These are phyloP conservation scores for Xylaria castorea DNA, from an alignment of 495 filamentous ascomycete genomes.

Conservation along the genomic window DNA sequence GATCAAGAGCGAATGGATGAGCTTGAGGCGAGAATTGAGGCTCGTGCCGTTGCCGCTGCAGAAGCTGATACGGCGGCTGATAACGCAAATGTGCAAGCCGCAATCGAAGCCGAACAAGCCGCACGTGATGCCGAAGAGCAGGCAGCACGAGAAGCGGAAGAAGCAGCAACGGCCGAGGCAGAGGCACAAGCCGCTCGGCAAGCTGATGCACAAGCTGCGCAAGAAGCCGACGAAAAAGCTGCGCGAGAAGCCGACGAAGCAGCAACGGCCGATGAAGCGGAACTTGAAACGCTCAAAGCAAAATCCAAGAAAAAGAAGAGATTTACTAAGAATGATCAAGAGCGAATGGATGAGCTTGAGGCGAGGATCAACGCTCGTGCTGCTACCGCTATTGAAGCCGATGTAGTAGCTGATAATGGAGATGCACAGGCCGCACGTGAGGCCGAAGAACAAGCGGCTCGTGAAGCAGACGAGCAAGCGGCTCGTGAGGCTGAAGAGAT, in stretches of 20 bases:
- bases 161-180: slow-evolving; percentile 39
- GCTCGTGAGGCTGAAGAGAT: slow-evolving; percentile 36
- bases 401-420: background rate
- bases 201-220: slow-evolving; percentile 26
- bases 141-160: slow-evolving; percentile 35
- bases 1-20: slow-evolving; percentile 47
- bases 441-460: slow-evolving; percentile 44
- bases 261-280: slow-evolving; percentile 32
- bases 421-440: slow-evolving; percentile 30
- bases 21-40: slow-evolving; percentile 44
- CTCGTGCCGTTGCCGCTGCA: slow-evolving; percentile 23
- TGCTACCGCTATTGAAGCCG: background rate
- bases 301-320: slow-evolving; percentile 27
- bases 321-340: slow-evolving; percentile 29
- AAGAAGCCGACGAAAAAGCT: slow-evolving; percentile 25
- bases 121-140: slow-evolving; percentile 45
- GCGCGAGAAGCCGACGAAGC: slow-evolving; percentile 9
- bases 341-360: slow-evolving; percentile 48
- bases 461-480: slow-evolving; percentile 37
- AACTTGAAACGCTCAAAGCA: slow-evolving; percentile 32
- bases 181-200: slow-evolving; percentile 21
- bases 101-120: slow-evolving; percentile 29
- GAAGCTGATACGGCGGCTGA: background rate
- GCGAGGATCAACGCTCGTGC: slow-evolving; percentile 41
- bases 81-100: slow-evolving; percentile 6